These are phyloP conservation scores for Gossypium trilobum DNA, from an alignment of 441 rosid genomes.

Conservation along the genomic window DNA sequence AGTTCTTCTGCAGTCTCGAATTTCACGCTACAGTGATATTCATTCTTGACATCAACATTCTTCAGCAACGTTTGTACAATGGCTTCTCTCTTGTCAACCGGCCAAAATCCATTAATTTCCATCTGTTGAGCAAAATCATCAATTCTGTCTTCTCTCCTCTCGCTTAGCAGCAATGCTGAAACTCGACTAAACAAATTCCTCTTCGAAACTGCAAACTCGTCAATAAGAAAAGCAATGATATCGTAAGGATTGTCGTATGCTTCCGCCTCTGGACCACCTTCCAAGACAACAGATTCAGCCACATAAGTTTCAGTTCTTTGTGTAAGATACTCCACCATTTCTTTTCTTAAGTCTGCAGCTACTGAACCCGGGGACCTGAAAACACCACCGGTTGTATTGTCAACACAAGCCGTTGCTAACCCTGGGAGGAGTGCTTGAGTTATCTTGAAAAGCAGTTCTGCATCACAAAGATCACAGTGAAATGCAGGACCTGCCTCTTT, in stretches of 20 bases:
- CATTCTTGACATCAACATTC: conserved; percentile 68
- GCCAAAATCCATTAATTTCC: conserved; percentile 82
- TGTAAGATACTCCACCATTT: conserved; percentile 57
- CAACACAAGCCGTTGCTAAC: conserved; percentile 73
- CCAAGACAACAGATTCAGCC: conserved; percentile 59
- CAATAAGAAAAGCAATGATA: conserved; percentile 57
- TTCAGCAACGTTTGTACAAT: conserved; percentile 54
- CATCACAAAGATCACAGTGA: conserved; percentile 60
- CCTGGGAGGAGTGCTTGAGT: conserved; percentile 67
- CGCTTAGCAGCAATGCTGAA: conserved; percentile 81
- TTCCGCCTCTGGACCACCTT: conserved; percentile 41
- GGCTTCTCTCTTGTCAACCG: conserved; percentile 48
- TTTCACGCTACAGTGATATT: conserved; percentile 55
- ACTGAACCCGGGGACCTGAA: conserved; percentile 70
- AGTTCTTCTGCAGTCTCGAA: conserved; percentile 47
- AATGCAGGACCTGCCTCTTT: conserved; percentile 48
- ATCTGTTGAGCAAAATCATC: conserved; percentile 83
- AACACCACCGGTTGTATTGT: conserved; percentile 75
- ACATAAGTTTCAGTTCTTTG: conserved; percentile 74
- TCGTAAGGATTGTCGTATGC: conserved; percentile 65
- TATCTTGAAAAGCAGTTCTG: conserved; percentile 54
- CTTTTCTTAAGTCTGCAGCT: conserved; percentile 73
- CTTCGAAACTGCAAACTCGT: conserved; percentile 66
- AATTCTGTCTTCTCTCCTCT: conserved; percentile 70
- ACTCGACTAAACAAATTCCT: conserved; percentile 71